Percentiles rank a stretch among this genome's conserved stretches.
These are phyloP conservation scores for Angomonas ambiguus DNA, from an alignment of 208 protist genomes.

Conservation along the genomic window DNA sequence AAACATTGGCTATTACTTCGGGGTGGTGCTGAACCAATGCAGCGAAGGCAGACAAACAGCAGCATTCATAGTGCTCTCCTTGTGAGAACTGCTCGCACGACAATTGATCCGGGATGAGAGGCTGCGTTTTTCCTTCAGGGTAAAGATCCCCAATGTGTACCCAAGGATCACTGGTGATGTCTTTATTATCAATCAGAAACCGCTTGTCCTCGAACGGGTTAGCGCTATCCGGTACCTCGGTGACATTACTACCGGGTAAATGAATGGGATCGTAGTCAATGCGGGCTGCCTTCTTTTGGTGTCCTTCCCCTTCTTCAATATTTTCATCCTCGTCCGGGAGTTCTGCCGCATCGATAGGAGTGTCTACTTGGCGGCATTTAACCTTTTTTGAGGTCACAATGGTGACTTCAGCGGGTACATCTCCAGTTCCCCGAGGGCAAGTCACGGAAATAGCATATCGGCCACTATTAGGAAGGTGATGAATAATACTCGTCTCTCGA, in stretches of 20 bases:
- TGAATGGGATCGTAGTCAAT: slow-evolving; percentile 53
- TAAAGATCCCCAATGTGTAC: slow-evolving; percentile 56
- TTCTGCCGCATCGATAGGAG: slow-evolving; percentile 23
- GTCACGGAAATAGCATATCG: slow-evolving; percentile 49
- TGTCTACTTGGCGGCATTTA: slow-evolving; percentile 24
- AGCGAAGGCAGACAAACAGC: slow-evolving; percentile 38
- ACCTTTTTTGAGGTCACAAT: slow-evolving; percentile 26
- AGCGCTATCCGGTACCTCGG: slow-evolving; percentile 24
- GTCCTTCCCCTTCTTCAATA: slow-evolving; percentile 36
- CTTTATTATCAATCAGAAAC: slow-evolving; percentile 26
- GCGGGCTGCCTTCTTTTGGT: slow-evolving; percentile 15
- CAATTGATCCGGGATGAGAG: slow-evolving; percentile 41
- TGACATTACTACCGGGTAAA: slow-evolving; percentile 16
- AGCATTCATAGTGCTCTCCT: slow-evolving; percentile 45
- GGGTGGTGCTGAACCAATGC: slow-evolving; percentile 40
- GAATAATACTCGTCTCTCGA: slow-evolving; percentile 45
- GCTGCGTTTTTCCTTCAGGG: slow-evolving; percentile 53
- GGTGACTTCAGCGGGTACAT: slow-evolving; percentile 25
- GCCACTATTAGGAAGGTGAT: slow-evolving; percentile 32
- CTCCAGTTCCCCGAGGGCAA: slow-evolving; percentile 35
- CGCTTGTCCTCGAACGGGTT: slow-evolving; percentile 30
- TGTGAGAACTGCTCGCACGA: slow-evolving; percentile 60
- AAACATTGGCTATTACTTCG: slow-evolving; percentile 47
- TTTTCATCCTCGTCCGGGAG: slow-evolving; percentile 39
- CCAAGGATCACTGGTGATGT: slow-evolving; percentile 24